Percentiles rank a stretch among this genome's conserved stretches.
Evolutionary conservation across 192 early-diverging fungal species (phyloP).

Genomic region (Coemansia sp.): DNA sequence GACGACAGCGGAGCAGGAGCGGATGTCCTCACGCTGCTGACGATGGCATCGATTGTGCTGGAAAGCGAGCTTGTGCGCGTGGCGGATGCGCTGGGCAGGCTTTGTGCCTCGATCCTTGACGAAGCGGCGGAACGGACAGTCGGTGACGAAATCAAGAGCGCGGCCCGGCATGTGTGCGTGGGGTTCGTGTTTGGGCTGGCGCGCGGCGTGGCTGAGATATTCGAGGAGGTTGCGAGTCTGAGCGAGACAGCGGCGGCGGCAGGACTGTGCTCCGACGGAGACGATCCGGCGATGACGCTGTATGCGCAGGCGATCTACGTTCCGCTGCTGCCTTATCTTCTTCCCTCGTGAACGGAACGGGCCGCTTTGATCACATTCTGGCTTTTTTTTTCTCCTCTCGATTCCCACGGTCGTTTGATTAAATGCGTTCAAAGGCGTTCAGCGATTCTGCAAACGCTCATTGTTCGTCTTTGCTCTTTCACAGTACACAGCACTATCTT

Average conservation of each 20-base stretch:
- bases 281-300: constrained; percentile 22
- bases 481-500: not conserved
- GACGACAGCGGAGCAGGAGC: not conserved
- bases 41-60: constrained; percentile 41
- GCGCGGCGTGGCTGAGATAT: constrained; percentile 45
- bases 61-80: constrained; percentile 44
- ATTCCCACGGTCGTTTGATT: constrained; percentile 19
- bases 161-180: constrained; percentile 21
- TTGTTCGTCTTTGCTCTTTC: not conserved
- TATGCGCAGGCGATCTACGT: constrained; percentile 22
- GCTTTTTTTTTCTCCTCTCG: not conserved
- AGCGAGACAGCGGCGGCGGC: constrained; percentile 19
- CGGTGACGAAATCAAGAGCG: not conserved
- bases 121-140: not conserved
- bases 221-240: constrained; percentile 44
- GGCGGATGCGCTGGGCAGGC: constrained; percentile 16
- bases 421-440: not conserved
- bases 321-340: constrained; percentile 22
- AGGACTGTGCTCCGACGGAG: constrained; percentile 9
- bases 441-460: not conserved
- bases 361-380: too few relatives aligned
- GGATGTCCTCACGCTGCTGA: constrained; percentile 27
- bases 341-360: too few relatives aligned
- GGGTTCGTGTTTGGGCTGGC: constrained; percentile 52
- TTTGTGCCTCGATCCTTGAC: constrained; percentile 14